These are phyloP conservation scores for Lindgomyces ingoldianus DNA, from an alignment of 495 filamentous ascomycete genomes.

Conservation along the genomic window DNA sequence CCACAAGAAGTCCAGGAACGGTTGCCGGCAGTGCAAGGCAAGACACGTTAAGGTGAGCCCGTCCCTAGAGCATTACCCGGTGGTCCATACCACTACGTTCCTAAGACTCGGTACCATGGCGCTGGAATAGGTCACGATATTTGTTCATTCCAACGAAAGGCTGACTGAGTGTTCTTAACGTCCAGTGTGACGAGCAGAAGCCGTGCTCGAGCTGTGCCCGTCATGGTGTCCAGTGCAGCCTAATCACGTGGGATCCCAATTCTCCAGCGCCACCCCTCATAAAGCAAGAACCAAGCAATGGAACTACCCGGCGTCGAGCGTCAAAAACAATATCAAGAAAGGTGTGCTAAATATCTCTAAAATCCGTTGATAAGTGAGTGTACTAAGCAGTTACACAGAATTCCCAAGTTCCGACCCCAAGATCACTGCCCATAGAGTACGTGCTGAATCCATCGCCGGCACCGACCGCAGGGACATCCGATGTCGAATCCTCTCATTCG, in stretches of 20 bases:
- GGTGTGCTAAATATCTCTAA: neutral
- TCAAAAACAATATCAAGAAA: neutral
- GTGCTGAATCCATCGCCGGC: conserved; percentile 21
- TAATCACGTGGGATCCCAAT: conserved; percentile 28
- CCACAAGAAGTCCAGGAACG: conserved; percentile 36
- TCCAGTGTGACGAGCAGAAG: conserved; percentile 33
- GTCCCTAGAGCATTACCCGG: neutral
- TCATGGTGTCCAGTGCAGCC: conserved; percentile 32
- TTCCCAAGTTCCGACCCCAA: neutral
- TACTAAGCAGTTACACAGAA: neutral
- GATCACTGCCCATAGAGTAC: conserved; percentile 21
- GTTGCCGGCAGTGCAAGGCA: conserved; percentile 33
- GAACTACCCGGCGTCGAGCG: neutral
- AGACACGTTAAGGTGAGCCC: conserved; percentile 34
- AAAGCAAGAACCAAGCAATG: neutral
- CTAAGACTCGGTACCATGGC: neutral
- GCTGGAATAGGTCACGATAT: neutral
- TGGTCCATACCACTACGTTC: neutral
- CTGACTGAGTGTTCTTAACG: neutral
- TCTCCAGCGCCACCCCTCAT: neutral
- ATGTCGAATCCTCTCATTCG: conserved; percentile 5
- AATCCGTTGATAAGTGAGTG: neutral
- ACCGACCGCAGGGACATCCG: neutral
- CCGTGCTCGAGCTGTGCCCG: conserved; percentile 27
- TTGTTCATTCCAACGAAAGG: too few species aligned